Percentiles rank a stretch among this genome's conserved stretches.
These are phyloP conservation scores for Angomonas desouzai DNA, from an alignment of 208 protist species.

Conservation along the genomic window DNA sequence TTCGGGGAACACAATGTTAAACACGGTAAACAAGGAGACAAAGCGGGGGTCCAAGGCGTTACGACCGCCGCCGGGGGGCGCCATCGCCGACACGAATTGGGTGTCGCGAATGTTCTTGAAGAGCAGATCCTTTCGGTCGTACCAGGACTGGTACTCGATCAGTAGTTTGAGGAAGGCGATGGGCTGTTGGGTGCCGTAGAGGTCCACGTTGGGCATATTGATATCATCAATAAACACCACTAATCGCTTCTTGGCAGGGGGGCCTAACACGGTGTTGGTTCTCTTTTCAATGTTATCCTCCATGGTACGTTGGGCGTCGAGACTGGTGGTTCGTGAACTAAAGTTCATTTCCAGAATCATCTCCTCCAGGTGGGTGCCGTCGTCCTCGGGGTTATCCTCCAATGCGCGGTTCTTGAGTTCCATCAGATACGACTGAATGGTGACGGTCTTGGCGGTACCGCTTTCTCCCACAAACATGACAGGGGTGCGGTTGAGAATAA, in stretches of 20 bases:
- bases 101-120: slow-evolving; percentile 96
- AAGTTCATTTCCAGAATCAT: slow-evolving; percentile 97
- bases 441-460: slow-evolving; percentile 99
- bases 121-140: slow-evolving; percentile 95
- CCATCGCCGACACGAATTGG: slow-evolving; percentile 97
- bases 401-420: slow-evolving; percentile 66
- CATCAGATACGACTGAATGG: slow-evolving; percentile 94
- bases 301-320: slow-evolving; percentile 95
- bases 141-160: slow-evolving; percentile 95
- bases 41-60: slow-evolving; percentile 98
- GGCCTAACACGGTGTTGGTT: slow-evolving; percentile 93
- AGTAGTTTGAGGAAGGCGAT: slow-evolving; percentile 98
- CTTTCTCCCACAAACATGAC: slow-evolving; percentile 96
- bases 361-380: slow-evolving; percentile 82
- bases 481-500: slow-evolving; percentile 88
- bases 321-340: slow-evolving; percentile 93
- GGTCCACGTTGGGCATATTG: slow-evolving; percentile 98
- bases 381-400: slow-evolving; percentile 18
- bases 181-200: slow-evolving; percentile 98
- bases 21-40: slow-evolving; percentile 96
- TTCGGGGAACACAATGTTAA: slow-evolving; percentile 97
- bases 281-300: slow-evolving; percentile 98
- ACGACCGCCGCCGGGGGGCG: slow-evolving; percentile 95
- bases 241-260: slow-evolving; percentile 94
- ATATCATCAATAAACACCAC: slow-evolving; percentile 98